Percentiles rank a stretch among this genome's conserved stretches.
Evolutionary conservation across 1,284 basidiomycete species (phyloP).

Genomic region (Heterobasidion irregulare): DNA sequence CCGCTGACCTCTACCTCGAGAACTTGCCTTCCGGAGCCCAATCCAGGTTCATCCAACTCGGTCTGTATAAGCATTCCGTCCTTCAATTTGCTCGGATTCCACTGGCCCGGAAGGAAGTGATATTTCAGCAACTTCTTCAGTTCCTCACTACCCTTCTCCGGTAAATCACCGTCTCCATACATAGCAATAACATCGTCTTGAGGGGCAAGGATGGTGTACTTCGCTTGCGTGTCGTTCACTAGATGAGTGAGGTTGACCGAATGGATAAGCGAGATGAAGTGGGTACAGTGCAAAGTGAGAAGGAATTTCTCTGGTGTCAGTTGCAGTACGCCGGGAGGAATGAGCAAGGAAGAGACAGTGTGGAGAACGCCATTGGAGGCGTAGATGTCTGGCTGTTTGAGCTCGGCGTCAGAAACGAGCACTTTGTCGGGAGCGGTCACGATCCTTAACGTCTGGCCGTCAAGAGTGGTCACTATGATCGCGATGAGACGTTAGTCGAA

Average conservation of each 20-base stretch:
- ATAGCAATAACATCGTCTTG: constrained; percentile 76
- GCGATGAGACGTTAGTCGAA: background rate
- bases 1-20: constrained; percentile 60
- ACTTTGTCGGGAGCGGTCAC: constrained; percentile 43
- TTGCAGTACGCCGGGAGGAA: constrained; percentile 70
- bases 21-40: constrained; percentile 68
- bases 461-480: constrained; percentile 58
- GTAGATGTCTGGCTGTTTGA: constrained; percentile 74
- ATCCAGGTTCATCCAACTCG: constrained; percentile 58
- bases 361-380: constrained; percentile 95
- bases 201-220: constrained; percentile 84
- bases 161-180: constrained; percentile 45
- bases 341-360: constrained; percentile 75
- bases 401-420: constrained; percentile 55
- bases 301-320: constrained; percentile 92
- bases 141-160: constrained; percentile 56
- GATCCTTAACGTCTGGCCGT: constrained; percentile 62
- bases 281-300: constrained; percentile 82
- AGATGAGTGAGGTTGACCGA: constrained; percentile 72
- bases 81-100: constrained; percentile 59
- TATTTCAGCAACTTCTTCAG: constrained; percentile 67
- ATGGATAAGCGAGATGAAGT: constrained; percentile 84
- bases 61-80: constrained; percentile 77
- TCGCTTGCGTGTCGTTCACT: constrained; percentile 67
- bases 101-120: constrained; percentile 81